Evolutionary conservation across 257 asterid genomes (phyloP).

Genomic region (Solanum acaule): DNA sequence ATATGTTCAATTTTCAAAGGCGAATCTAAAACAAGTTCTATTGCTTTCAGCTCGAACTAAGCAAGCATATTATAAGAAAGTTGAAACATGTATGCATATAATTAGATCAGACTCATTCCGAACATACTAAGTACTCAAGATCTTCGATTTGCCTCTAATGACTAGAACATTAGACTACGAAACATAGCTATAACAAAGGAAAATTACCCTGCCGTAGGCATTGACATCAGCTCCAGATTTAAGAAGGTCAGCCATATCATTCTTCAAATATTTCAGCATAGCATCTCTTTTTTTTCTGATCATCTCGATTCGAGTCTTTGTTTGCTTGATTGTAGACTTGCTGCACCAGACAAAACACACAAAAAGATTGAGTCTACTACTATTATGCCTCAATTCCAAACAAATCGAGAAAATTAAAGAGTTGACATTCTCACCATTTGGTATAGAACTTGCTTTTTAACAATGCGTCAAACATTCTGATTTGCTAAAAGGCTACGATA

Average conservation of each 20-base stretch:
- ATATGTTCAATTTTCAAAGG: background rate
- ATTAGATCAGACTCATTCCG: background rate
- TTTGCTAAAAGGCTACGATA: background rate
- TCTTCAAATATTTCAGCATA: constrained; percentile 59
- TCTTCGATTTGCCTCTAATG: background rate
- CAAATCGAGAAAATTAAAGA: background rate
- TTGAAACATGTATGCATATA: background rate
- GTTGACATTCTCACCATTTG: constrained; percentile 44
- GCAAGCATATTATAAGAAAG: background rate
- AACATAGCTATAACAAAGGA: background rate
- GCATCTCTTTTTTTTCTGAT: constrained; percentile 68
- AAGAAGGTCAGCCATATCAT: constrained; percentile 69
- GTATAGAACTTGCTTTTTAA: constrained; percentile 55
- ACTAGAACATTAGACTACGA: background rate
- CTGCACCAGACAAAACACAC: constrained; percentile 17
- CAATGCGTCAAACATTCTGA: constrained; percentile 44
- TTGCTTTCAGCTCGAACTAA: background rate
- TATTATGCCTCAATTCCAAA: background rate
- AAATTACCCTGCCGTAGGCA: constrained; percentile 68
- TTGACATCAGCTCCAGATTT: constrained; percentile 39
- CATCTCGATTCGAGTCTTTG: constrained; percentile 46
- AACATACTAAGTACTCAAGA: background rate
- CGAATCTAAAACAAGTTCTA: background rate
- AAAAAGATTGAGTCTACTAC: background rate
- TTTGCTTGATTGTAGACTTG: constrained; percentile 56